Percentiles rank a stretch among this genome's conserved stretches.
These are phyloP conservation scores for Babesia ovata DNA, from an alignment of 169 alveolate genomes.

Conservation along the genomic window DNA sequence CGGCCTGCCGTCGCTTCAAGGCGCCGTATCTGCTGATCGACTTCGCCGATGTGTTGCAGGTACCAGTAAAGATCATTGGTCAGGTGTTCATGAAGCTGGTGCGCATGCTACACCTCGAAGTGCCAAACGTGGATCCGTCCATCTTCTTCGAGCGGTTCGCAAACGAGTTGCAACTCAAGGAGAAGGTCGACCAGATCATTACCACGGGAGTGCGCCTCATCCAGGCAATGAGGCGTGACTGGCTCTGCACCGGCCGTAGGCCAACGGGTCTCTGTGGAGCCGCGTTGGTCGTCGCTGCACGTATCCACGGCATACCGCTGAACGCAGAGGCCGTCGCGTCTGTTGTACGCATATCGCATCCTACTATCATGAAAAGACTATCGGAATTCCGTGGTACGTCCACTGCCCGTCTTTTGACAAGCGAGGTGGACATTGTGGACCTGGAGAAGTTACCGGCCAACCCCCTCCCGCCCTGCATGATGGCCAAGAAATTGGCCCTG, in stretches of 20 bases:
- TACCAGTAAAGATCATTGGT: slow-evolving; percentile 88
- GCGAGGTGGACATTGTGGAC: slow-evolving; percentile 89
- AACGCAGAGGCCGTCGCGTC: slow-evolving; percentile 88
- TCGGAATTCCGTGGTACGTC: slow-evolving; percentile 92
- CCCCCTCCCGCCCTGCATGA: slow-evolving; percentile 82
- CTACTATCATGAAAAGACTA: slow-evolving; percentile 92
- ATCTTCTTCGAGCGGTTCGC: slow-evolving; percentile 95
- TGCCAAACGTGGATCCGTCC: slow-evolving; percentile 95
- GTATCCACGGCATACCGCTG: slow-evolving; percentile 91
- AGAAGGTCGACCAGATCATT: slow-evolving; percentile 89
- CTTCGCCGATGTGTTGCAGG: slow-evolving; percentile 90
- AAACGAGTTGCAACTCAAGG: slow-evolving; percentile 90
- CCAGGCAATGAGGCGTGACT: slow-evolving; percentile 96
- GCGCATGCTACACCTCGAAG: slow-evolving; percentile 85
- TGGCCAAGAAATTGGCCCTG: slow-evolving; percentile 47
- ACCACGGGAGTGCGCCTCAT: slow-evolving; percentile 94
- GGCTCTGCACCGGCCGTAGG: slow-evolving; percentile 98
- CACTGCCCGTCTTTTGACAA: slow-evolving; percentile 89
- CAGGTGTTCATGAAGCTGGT: slow-evolving; percentile 89
- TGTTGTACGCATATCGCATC: slow-evolving; percentile 92
- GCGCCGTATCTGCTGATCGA: slow-evolving; percentile 93
- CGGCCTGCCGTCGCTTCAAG: slow-evolving; percentile 91
- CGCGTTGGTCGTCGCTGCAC: slow-evolving; percentile 96
- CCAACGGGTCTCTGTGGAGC: slow-evolving; percentile 99
- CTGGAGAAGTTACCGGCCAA: slow-evolving; percentile 79